A percentile compares a stretch with the other conserved stretches of the same genome.
phyloP scores from a whole-genome alignment of 805 yeast species.

The Diddensiella transvaalensis region DNA sequence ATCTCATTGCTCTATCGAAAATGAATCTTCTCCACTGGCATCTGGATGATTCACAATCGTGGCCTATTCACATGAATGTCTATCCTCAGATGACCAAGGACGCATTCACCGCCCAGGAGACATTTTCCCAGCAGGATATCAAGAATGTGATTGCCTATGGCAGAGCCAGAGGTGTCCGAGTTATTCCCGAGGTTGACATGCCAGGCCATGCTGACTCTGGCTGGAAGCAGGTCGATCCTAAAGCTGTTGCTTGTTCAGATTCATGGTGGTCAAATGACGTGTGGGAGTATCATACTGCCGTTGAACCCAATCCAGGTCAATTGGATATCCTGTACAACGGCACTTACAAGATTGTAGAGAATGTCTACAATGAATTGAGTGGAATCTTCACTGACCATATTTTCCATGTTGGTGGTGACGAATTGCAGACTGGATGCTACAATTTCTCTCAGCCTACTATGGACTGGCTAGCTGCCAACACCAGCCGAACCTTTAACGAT shows the following conservation, averaged over 20 bases:
- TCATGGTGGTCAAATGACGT: slow-evolving; percentile 33
- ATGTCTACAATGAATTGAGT: slow-evolving; percentile 36
- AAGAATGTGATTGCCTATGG: slow-evolving; percentile 35
- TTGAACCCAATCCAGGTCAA: slow-evolving; percentile 43
- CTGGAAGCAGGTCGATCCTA: slow-evolving; percentile 35
- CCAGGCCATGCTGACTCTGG: slow-evolving; percentile 44
- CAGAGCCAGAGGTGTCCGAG: slow-evolving; percentile 37
- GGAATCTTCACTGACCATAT: slow-evolving; percentile 35
- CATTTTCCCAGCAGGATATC: slow-evolving; percentile 33
- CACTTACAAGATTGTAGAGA: slow-evolving; percentile 35
- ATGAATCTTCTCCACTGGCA: slow-evolving; percentile 44
- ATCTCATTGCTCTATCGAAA: slow-evolving; percentile 38
- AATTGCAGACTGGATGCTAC: slow-evolving; percentile 37
- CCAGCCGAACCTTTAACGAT: slow-evolving; percentile 31
- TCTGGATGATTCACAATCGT: slow-evolving; percentile 39
- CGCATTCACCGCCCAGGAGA: slow-evolving; percentile 37
- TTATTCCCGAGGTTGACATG: slow-evolving; percentile 41
- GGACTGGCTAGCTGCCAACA: slow-evolving; percentile 34
- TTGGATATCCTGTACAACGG: slow-evolving; percentile 35
- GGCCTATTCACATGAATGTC: slow-evolving; percentile 37
- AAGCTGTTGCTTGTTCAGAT: slow-evolving; percentile 35
- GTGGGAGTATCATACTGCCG: slow-evolving; percentile 28
- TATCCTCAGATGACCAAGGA: slow-evolving; percentile 40
- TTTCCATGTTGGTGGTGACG: slow-evolving; percentile 45
- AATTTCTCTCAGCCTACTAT: slow-evolving; percentile 30